These are phyloP conservation scores for Trypanosoma cruzi DNA, from an alignment of 208 protist species.

Conservation along the genomic window DNA sequence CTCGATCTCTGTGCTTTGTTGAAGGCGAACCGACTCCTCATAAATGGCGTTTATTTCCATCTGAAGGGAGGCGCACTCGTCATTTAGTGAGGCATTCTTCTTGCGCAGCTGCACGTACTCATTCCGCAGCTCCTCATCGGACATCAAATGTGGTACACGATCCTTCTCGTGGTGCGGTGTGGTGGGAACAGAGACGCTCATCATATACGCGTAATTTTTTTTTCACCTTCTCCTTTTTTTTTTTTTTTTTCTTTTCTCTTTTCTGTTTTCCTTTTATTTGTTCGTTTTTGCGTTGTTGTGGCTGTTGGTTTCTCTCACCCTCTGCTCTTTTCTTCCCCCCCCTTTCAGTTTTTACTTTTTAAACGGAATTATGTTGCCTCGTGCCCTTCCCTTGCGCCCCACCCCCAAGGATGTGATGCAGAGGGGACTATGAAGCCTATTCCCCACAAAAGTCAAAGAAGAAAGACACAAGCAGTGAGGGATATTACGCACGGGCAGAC, in stretches of 20 bases:
- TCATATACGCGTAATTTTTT: not conserved
- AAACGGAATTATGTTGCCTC: too few species aligned
- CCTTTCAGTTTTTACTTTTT: too few species aligned
- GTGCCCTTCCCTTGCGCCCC: too few species aligned
- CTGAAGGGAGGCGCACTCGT: constrained; percentile 45
- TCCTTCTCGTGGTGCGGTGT: constrained; percentile 26
- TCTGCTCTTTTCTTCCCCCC: too few species aligned
- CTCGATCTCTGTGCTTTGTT: constrained; percentile 73
- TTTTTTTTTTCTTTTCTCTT: constrained; percentile 2
- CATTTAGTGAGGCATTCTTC: constrained; percentile 32
- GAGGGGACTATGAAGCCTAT: too few species aligned
- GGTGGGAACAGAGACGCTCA: constrained; percentile 15
- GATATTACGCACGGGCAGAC: too few species aligned
- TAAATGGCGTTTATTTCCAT: constrained; percentile 60
- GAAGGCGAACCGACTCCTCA: constrained; percentile 67
- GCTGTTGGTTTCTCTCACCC: too few species aligned
- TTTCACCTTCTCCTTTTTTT: not conserved
- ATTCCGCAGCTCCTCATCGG: constrained; percentile 49
- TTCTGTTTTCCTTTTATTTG: not conserved
- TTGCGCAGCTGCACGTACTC: constrained; percentile 61
- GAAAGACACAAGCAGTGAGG: too few species aligned
- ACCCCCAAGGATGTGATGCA: too few species aligned
- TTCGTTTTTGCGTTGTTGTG: too few species aligned
- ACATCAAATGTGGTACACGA: constrained; percentile 49
- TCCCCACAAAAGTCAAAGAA: too few species aligned